Conservation (phyloP, 768 basidiomycete species). For the Lactarius deliciosus region DNA sequence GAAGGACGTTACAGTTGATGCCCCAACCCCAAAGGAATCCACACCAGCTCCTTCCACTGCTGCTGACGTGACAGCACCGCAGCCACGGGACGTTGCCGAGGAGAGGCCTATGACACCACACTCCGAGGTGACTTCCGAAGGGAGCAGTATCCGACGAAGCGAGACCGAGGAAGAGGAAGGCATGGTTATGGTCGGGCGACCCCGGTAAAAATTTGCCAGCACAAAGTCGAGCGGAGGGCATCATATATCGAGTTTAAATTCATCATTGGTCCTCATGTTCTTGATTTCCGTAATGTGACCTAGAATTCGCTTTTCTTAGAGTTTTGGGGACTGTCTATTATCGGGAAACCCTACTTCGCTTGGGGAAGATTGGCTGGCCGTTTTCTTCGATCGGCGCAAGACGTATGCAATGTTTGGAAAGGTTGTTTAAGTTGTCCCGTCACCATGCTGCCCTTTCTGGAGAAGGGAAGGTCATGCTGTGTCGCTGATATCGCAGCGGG, state of each 20-base stretch:
- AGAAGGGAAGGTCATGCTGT: not conserved
- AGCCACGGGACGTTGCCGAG: constrained; percentile 14
- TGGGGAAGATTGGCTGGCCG: not conserved
- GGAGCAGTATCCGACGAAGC: constrained; percentile 44
- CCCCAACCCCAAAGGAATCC: constrained; percentile 14
- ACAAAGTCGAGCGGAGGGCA: not conserved
- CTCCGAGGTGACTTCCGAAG: constrained; percentile 36
- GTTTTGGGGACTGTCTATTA: not conserved
- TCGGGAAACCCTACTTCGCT: not conserved
- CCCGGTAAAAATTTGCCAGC: constrained; percentile 33
- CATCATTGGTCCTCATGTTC: constrained; percentile 5
- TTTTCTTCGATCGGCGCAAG: not conserved
- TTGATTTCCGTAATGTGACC: constrained; percentile 12
- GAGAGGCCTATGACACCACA: constrained; percentile 27
- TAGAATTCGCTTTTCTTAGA: constrained; percentile 2
- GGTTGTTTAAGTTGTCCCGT: not conserved
- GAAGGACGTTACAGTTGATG: constrained; percentile 4
- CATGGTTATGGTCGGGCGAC: constrained; percentile 74
- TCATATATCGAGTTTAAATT: constrained; percentile 12
- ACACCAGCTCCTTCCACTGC: constrained; percentile 11
- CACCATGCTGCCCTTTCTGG: not conserved
- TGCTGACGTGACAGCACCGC: constrained; percentile 10
- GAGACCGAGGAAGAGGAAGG: constrained; percentile 86
- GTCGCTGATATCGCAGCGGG: not conserved
- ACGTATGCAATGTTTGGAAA: not conserved